Evolutionary conservation across 495 filamentous ascomycete species (phyloP), one percentile per base, ranked within the genome.

Genomic region (Niebla homalea): DNA sequence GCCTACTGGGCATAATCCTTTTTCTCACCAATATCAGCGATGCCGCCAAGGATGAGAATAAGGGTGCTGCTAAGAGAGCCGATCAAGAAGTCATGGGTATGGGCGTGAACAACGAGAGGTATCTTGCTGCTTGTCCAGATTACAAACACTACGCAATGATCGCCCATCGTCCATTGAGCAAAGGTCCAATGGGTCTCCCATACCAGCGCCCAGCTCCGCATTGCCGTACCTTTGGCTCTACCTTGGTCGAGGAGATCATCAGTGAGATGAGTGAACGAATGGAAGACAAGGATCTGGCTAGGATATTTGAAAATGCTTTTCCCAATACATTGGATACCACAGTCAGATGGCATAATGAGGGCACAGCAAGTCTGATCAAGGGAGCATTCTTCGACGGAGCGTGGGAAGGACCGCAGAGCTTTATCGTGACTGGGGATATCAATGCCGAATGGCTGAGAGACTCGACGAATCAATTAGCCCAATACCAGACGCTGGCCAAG

Each of bases 401-500:
- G 23, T 94, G 89, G 89, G 73, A 83, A 50, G 89, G 88, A 0
- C 66, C 83, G 1, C 90, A 97, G 63, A 88, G 81, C 35, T 99
- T 99, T 64, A 84, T 99, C 53, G 93, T 99, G 42, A 99, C 92
- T 0, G 90, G 90, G n/a, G 92, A 99, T 60, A 99, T 99, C 62
- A 84, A 96, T 59, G 92, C 92, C 5, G 92, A 97, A 67, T 99
- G 92, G 92, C 69, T 99, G 39, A 83, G 92, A 44, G 92, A 99
- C 66, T 95, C 89, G 38, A 96, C 93, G 10, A 97, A 97, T 67
- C 92, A 99, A 62, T 65, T 99, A 15, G 75, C 78, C 4, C 88
- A 89, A 41, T 99, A 99, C 59, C 92, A 96, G 57, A 62, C 71
- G 1, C 70, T 99, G 18, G 87, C 89, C 1, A 82, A 78, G 52